These are phyloP conservation scores for Lodderomyces oxycetoniae DNA, from an alignment of 1,139 yeast species.

Conservation along the genomic window DNA sequence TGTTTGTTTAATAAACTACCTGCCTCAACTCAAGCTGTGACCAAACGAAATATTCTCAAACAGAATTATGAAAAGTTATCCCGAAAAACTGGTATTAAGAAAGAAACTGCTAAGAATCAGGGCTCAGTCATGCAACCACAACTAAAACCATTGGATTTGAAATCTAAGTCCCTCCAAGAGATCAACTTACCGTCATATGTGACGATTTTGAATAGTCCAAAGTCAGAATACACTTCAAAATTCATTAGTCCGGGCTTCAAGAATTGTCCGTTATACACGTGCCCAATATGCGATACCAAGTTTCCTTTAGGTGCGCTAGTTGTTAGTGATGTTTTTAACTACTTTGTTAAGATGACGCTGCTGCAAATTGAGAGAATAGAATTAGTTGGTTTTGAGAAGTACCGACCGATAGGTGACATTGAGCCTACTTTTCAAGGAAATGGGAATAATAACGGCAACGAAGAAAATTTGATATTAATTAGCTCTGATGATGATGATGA, in stretches of 20 bases:
- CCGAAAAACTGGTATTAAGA: constrained; percentile 10
- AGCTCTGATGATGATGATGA: constrained; percentile 29
- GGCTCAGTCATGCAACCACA: background rate
- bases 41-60: constrained; percentile 26
- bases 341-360: constrained; percentile 40
- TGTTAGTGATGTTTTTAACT: constrained; percentile 41
- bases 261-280: constrained; percentile 22
- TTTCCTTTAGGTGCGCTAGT: constrained; percentile 34
- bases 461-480: constrained; percentile 24
- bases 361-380: constrained; percentile 33
- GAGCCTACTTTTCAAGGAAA: constrained; percentile 1
- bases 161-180: background rate
- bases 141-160: background rate
- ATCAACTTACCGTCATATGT: constrained; percentile 3
- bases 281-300: constrained; percentile 39
- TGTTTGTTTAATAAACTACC: constrained; percentile 38
- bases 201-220: constrained; percentile 6
- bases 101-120: background rate
- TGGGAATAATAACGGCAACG: constrained; percentile 5
- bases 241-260: constrained; percentile 13
- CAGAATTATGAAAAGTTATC: constrained; percentile 22
- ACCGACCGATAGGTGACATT: constrained; percentile 30
- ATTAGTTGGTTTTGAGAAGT: constrained; percentile 32
- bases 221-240: constrained; percentile 8
- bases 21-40: constrained; percentile 22